phyloP scores from a whole-genome alignment of 768 basidiomycete species.

The Phallus indusiatus region DNA sequence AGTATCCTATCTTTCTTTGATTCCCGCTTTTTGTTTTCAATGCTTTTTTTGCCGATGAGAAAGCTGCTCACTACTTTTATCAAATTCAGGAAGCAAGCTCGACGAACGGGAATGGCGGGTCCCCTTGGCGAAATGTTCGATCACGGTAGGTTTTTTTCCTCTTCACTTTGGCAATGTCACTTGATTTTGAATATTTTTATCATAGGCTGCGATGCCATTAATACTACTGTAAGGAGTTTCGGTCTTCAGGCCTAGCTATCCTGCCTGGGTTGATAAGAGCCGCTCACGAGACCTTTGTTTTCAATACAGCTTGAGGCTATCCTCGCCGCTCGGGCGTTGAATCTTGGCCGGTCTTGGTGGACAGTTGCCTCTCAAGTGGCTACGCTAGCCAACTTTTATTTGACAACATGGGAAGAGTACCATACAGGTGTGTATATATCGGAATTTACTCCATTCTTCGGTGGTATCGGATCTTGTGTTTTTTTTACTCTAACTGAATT shows the following conservation, averaged over 20 bases:
- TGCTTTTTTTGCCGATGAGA: too few relatives aligned
- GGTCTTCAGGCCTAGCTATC: not conserved
- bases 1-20: conserved; percentile 14
- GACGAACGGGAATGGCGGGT: conserved; percentile 94
- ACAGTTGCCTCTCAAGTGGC: conserved; percentile 80
- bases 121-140: conserved; percentile 98
- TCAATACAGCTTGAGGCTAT: conserved; percentile 69
- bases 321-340: conserved; percentile 74
- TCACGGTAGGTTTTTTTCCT: conserved; percentile 50
- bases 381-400: conserved; percentile 68
- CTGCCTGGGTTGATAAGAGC: too few relatives aligned
- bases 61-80: not conserved
- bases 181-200: not conserved
- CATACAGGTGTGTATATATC: conserved; percentile 57
- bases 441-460: conserved; percentile 1
- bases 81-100: conserved; percentile 74
- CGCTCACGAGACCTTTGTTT: not conserved
- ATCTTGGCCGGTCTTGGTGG: conserved; percentile 95
- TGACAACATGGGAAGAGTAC: conserved; percentile 81
- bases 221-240: conserved; percentile 64
- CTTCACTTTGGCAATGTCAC: not conserved
- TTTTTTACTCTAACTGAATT: not conserved
- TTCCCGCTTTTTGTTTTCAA: too few relatives aligned
- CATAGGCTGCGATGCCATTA: conserved; percentile 83
- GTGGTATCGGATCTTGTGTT: too few relatives aligned